These are phyloP conservation scores for Hansenula anomala DNA, from an alignment of 1,139 yeast genomes.

Conservation along the genomic window DNA sequence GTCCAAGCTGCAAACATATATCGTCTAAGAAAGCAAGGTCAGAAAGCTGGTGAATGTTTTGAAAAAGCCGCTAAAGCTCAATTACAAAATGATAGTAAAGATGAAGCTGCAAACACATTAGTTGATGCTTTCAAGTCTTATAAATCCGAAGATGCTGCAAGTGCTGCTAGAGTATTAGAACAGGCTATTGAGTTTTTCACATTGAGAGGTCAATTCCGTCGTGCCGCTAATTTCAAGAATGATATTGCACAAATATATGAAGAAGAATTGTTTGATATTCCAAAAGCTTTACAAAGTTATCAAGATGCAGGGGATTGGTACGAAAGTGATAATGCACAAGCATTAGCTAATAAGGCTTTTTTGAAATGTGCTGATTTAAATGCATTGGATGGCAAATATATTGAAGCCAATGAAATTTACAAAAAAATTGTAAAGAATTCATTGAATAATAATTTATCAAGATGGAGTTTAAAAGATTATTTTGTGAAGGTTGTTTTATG, in stretches of 20 bases:
- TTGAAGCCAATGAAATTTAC: constrained; percentile 69
- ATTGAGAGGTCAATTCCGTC: constrained; percentile 86
- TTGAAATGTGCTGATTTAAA: constrained; percentile 87
- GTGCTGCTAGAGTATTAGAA: constrained; percentile 73
- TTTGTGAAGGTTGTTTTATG: constrained; percentile 81
- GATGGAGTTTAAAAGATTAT: constrained; percentile 92
- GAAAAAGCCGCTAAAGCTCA: constrained; percentile 83
- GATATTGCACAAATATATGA: constrained; percentile 89
- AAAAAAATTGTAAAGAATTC: constrained; percentile 75
- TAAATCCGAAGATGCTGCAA: constrained; percentile 65
- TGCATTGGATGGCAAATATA: constrained; percentile 70
- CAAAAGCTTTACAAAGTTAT: constrained; percentile 70
- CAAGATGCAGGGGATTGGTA: constrained; percentile 97
- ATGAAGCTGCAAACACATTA: constrained; percentile 87
- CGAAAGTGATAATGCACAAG: constrained; percentile 88
- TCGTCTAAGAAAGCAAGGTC: constrained; percentile 64
- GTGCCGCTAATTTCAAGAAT: constrained; percentile 92
- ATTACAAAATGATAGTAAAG: constrained; percentile 68
- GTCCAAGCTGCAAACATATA: constrained; percentile 88
- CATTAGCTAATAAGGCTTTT: constrained; percentile 81
- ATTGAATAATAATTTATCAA: constrained; percentile 68
- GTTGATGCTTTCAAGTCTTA: constrained; percentile 91
- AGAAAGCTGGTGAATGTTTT: constrained; percentile 77
- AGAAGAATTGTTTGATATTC: constrained; percentile 57
- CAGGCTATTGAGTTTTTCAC: constrained; percentile 83